These are phyloP conservation scores for Vanrija sp. DNA, from an alignment of 1,284 basidiomycete species.

Conservation along the genomic window DNA sequence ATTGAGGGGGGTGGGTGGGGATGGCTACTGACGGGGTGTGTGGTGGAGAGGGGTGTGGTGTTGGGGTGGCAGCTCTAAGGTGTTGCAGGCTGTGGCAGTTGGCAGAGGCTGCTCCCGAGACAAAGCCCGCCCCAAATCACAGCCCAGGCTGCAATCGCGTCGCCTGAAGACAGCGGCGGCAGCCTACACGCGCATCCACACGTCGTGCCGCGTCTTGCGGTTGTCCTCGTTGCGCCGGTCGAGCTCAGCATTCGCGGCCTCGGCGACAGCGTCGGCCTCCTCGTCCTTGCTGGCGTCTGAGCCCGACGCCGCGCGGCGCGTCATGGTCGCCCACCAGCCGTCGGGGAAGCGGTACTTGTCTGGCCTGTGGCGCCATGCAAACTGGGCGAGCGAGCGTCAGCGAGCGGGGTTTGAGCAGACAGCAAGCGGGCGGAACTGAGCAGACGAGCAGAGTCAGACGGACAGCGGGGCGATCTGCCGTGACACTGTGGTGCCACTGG, in stretches of 20 bases:
- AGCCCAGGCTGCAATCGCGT: too few relatives aligned
- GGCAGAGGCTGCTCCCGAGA: too few relatives aligned
- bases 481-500: neutral
- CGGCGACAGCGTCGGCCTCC: slow-evolving; percentile 25
- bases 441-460: neutral
- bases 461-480: neutral
- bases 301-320: slow-evolving; percentile 28
- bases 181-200: too few relatives aligned
- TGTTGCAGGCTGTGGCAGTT: too few relatives aligned
- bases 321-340: slow-evolving; percentile 32
- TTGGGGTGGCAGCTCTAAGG: too few relatives aligned
- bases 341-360: slow-evolving; percentile 28
- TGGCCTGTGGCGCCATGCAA: slow-evolving; percentile 42
- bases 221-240: slow-evolving; percentile 2
- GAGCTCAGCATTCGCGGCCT: slow-evolving; percentile 18
- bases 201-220: too few relatives aligned
- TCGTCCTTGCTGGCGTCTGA: slow-evolving; percentile 38
- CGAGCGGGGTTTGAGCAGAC: too few relatives aligned
- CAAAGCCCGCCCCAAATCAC: too few relatives aligned
- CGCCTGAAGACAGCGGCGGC: too few relatives aligned
- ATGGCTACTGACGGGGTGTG: too few relatives aligned
- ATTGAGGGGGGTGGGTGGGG: too few relatives aligned
- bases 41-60: too few relatives aligned
- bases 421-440: neutral
- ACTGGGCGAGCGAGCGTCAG: slow-evolving; percentile 19